phyloP scores from a whole-genome alignment of 495 filamentous ascomycete genomes.

The Neurospora sp. region DNA sequence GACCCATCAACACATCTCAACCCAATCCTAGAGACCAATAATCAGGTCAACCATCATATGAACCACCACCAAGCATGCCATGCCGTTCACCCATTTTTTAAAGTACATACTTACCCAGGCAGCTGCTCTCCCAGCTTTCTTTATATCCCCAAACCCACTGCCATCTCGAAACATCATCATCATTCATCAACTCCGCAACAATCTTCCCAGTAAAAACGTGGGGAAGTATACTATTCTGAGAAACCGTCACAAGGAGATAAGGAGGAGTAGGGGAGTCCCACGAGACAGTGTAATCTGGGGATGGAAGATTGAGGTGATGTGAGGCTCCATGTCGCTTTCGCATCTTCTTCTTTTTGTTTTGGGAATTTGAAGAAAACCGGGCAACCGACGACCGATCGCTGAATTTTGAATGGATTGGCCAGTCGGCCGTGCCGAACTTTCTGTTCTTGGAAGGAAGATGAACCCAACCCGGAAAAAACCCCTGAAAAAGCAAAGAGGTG shows the following conservation, averaged over 20 bases:
- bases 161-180: neutral
- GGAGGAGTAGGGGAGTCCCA: neutral
- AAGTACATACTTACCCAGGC: too few relatives aligned
- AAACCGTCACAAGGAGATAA: neutral
- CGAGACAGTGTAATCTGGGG: neutral
- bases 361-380: neutral
- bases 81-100: too few relatives aligned
- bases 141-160: too few relatives aligned
- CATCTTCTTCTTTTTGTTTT: neutral
- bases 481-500: neutral
- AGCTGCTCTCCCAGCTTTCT: too few relatives aligned
- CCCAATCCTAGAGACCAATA: too few relatives aligned
- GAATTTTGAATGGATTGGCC: neutral
- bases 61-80: too few relatives aligned
- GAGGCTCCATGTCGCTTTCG: neutral
- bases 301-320: neutral
- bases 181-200: neutral
- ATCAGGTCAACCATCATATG: too few relatives aligned
- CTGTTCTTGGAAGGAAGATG: neutral
- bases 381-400: neutral
- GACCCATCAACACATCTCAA: too few relatives aligned
- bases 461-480: neutral
- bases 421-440: neutral
- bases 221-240: neutral
- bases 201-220: neutral